A percentile compares a stretch with the other conserved stretches of the same genome.
Conservation (phyloP, 805 yeast genomes). For the Candida koratica region DNA sequence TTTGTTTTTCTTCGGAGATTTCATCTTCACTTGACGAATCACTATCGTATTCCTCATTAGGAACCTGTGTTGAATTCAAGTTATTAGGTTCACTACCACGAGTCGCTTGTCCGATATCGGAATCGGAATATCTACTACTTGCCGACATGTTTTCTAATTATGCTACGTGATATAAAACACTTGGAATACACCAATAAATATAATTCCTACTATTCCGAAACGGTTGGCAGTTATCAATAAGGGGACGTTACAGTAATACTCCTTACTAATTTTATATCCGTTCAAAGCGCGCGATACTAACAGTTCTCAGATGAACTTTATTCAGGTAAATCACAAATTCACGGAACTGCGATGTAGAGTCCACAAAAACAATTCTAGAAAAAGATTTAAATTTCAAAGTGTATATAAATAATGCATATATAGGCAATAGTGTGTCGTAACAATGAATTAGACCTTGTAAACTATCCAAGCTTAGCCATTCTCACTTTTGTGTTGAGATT, state of each 20-base stretch:
- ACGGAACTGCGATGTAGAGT: too few relatives aligned
- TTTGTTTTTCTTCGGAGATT: slow-evolving; percentile 38
- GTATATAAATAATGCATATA: too few relatives aligned
- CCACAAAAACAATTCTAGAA: too few relatives aligned
- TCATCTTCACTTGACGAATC: slow-evolving; percentile 35
- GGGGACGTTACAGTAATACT: background rate
- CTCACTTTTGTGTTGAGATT: too few relatives aligned
- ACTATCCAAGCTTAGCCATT: too few relatives aligned
- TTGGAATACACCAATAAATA: background rate
- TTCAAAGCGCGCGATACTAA: too few relatives aligned
- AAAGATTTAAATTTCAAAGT: too few relatives aligned
- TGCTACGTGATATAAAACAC: background rate
- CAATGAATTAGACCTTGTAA: too few relatives aligned
- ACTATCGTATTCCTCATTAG: slow-evolving; percentile 1
- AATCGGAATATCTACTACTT: slow-evolving; percentile 9
- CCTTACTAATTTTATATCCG: background rate
- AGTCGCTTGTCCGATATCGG: background rate
- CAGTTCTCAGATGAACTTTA: background rate
- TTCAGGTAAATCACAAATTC: too few relatives aligned
- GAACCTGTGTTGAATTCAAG: background rate
- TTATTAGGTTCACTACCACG: background rate
- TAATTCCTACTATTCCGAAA: slow-evolving; percentile 2
- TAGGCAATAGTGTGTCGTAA: too few relatives aligned
- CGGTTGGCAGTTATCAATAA: background rate
- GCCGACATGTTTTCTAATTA: slow-evolving; percentile 4